Evolutionary conservation across 371 early-diverging fungal genomes (phyloP), one percentile per base, ranked within the genome.

Genomic region (Mortierella sp.): DNA sequence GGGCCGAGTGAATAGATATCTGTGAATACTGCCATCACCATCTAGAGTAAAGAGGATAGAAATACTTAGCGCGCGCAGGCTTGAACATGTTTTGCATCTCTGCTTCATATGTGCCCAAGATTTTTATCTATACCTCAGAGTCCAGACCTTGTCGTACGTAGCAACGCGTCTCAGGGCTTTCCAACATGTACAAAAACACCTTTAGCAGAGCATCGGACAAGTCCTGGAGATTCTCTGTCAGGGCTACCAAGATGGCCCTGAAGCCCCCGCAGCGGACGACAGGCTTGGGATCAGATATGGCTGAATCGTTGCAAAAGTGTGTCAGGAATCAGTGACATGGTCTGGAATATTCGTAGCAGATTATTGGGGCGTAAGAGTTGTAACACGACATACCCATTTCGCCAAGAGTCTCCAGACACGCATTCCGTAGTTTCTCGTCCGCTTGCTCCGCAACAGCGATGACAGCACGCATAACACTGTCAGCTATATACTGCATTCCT

Each of bases 331-430:
- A 41, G 2, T 26, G 1, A 6, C 26, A n/a, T 6, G 32, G 23
- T 11, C 32, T 4, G 39, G 1, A 12, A 17, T 70, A n/a, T n/a
- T n/a, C n/a, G n/a, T n/a, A n/a, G n/a, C n/a, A n/a, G n/a, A n/a
- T n/a, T n/a, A n/a, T n/a, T n/a, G n/a, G n/a, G n/a, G n/a, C n/a
- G n/a, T n/a, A n/a, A n/a, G n/a, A n/a, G n/a, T n/a, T n/a, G n/a
- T n/a, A n/a, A n/a, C n/a, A n/a, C n/a, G n/a, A n/a, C n/a, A 50
- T 85, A 93, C 93, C 84, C 48, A 93, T 72, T 79, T 95, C 95
- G 50, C 92, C 89, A 17, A 95, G 64, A 2, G 93, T 93, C 51
- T 93, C 93, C 12, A 94, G 55, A 44, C 91, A 89, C 4, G 92
- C 84, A 57, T 86, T 87, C 50, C 94, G 73, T 42, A 93, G 70